Base-by-base conservation (phyloP, 345 rosid genomes). In the Luvunga scandens region DNA sequence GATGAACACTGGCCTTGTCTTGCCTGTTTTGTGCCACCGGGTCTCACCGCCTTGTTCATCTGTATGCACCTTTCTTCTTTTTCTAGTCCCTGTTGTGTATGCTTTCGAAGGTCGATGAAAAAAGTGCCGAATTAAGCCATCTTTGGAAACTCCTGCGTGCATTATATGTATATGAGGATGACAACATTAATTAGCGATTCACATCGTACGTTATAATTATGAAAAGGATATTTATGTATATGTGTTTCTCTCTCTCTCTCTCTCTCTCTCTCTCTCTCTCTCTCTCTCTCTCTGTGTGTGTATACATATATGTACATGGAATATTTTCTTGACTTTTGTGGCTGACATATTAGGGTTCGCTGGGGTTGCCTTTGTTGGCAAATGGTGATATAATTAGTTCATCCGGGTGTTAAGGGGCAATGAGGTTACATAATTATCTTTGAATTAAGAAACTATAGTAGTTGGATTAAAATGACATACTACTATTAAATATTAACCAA, bases 71-170 rank as follows among this genome's bases (percentile, higher is more conserved):
- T 96, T 96, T 61, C 99, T 89, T 34, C 99, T 84, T 77, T 96
- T 96, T 78, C 99, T 83, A 42, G 97, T 96, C 34, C 99, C 99
- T 0, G 99, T 96, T 16, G 97, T 96, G 89, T 96, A 96, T 25
- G 99, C 99, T 77, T 92, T 96, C 7, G 99, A 96, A 2, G 99
- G 99, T 24, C 99, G 91, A 85, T 96, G 99, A 69, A 96, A 96
- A 91, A 96, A 96, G 87, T 96, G 98, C 57, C 99, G 97, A 60
- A 96, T 85, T 62, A 89, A 84, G 38, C 99, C 99, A 57, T 94
- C 98, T 83, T 88, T 96, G 87, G 83, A 88, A 48, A 92, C 98
- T 71, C 99, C 98, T 92, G 77, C 81, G 75, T 33, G 57, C 57
- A 53, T 53, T 5, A 50, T 2, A 31, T 33, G 36, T 24, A 27